Evolutionary conservation across 2,329 filamentous ascomycete genomes (phyloP).

Genomic region (Mycosphaerella sp.): DNA sequence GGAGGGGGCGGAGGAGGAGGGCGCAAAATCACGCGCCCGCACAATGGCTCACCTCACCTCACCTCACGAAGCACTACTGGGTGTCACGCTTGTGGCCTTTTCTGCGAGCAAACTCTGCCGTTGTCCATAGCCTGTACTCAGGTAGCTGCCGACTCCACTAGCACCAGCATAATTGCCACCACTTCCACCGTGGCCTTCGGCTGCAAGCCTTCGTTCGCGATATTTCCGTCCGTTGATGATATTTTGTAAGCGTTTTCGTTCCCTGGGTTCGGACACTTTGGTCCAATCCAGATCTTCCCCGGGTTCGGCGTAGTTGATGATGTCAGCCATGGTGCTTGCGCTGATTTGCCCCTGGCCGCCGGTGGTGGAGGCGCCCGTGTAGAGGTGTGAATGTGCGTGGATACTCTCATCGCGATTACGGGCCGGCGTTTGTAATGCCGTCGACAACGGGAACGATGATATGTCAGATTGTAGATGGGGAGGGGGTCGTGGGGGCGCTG

Average conservation of each 20-base stretch:
- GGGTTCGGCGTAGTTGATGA: conserved; percentile 35
- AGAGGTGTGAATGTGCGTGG: conserved; percentile 31
- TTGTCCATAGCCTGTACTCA: conserved; percentile 25
- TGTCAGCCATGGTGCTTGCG: conserved; percentile 32
- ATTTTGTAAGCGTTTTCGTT: conserved; percentile 35
- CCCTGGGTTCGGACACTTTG: conserved; percentile 34
- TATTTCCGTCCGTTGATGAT: conserved; percentile 39
- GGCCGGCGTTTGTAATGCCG: conserved; percentile 13
- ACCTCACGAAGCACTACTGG: neutral
- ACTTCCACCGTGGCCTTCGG: conserved; percentile 32
- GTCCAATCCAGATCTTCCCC: conserved; percentile 38
- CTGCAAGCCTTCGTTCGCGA: conserved; percentile 33
- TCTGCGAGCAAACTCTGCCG: conserved; percentile 7
- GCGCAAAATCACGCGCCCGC: no score
- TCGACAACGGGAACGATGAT: conserved; percentile 25
- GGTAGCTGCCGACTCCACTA: conserved; percentile 27
- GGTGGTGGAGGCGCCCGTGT: conserved; percentile 30
- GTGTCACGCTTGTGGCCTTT: conserved; percentile 3
- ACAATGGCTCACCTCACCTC: no score
- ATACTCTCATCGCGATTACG: conserved; percentile 12
- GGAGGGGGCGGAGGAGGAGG: no score
- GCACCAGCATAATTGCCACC: conserved; percentile 34
- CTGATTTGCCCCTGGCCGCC: conserved; percentile 32
- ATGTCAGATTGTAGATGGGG: conserved; percentile 30
- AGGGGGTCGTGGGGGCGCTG: conserved; percentile 20